Evolutionary conservation across 2,329 filamentous ascomycete species (phyloP).

Genomic region (Sporothrix pallida): DNA sequence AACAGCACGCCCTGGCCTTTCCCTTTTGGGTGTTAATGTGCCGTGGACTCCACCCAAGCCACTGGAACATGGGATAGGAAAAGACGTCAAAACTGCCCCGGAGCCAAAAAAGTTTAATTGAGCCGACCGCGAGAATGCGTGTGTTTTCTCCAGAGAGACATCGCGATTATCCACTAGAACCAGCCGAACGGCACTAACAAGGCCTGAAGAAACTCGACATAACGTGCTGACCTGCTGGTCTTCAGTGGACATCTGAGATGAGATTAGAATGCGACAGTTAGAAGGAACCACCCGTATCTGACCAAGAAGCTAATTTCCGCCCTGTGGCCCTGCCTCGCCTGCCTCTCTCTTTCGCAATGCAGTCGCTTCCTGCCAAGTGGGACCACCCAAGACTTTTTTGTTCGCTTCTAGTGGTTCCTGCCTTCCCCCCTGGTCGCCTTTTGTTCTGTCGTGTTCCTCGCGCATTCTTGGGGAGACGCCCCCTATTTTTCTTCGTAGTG

Average conservation of each 20-base stretch:
- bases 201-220: background rate
- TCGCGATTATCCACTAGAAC: too few relatives aligned
- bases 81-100: background rate
- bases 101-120: background rate
- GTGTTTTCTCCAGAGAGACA: background rate
- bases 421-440: background rate
- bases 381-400: conserved; percentile 6
- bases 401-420: too few relatives aligned
- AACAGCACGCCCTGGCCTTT: background rate
- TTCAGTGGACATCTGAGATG: background rate
- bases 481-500: conserved; percentile 9
- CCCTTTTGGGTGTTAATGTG: background rate
- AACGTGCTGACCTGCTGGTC: background rate
- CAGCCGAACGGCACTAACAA: too few relatives aligned
- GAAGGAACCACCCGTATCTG: background rate
- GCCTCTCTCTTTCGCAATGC: conserved; percentile 9
- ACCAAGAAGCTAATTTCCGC: background rate
- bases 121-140: background rate
- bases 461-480: conserved; percentile 3
- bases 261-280: background rate
- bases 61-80: background rate
- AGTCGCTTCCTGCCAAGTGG: conserved; percentile 26
- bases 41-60: background rate
- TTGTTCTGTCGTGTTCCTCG: background rate
- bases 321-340: background rate